Base-by-base conservation (phyloP, 2,329 filamentous ascomycete genomes). In the Penicillium sp. region DNA sequence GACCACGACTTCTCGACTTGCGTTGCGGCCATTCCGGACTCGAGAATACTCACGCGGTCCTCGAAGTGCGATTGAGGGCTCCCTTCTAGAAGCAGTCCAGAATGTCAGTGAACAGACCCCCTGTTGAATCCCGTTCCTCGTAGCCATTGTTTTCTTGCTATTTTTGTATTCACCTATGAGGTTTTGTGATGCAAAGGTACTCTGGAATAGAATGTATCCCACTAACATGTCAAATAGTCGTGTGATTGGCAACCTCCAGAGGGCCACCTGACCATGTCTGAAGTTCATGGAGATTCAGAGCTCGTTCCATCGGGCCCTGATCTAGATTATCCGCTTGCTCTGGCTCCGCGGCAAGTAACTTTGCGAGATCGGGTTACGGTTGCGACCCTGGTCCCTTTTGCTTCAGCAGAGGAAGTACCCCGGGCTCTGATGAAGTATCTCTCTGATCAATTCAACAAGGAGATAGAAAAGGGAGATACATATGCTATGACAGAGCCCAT, bases 391-490 rank as follows among this genome's bases (percentile, higher is more conserved):
- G 83, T 96, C 50, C 92, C 92, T 10, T 92, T 96, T 74, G 86
- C 86, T 19, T 89, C 89, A n/a, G 84, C 85, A 19, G 80, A 86
- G 56, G 85, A 92, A 70, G 87, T 96, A n/a, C 92, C 92, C 2
- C 78, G 81, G 39, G 87, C 88, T 7, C 80, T 96, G 57, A 80
- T 93, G 36, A 82, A 82, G 39, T 94, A 96, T 70, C 84, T 96
- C 47, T 89, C 85, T 66, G 89, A 91, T 69, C 89, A 94, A 77
- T 83, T 96, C 67, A 93, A 93, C 73, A 89, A 90, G 75, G 92
- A 96, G 75, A 94, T 96, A 69, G 90, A 94, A 70, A 90, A 91
- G 74, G 92, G 92, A 56, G 91, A 96, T 73, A 96, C 92, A 1
- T 96, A 96, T 74, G 91, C 92, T 23, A 93, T 96, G 89, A 85